Base-by-base conservation (phyloP, 2,329 filamentous ascomycete species). In the Dryadomyces quercivorus region DNA sequence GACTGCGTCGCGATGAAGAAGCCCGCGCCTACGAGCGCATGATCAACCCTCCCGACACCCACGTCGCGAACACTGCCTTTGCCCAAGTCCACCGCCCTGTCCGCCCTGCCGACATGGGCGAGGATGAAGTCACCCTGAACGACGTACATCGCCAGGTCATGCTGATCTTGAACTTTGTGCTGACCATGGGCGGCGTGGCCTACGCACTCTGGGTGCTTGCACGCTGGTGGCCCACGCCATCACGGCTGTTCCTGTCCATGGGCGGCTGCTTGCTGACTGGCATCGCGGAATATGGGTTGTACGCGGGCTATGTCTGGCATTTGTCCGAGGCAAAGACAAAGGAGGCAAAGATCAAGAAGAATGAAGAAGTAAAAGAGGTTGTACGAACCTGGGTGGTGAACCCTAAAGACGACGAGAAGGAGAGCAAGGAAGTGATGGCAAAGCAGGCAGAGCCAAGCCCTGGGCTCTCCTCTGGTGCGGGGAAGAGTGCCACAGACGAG, bases 131-230 rank as follows among this genome's bases (percentile, higher is more conserved):
- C 2, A 84, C 82, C 2, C 84, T 83, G 59, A 77, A 79, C 40
- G 87, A 93, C 57, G 75, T 93, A 1, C 85, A 92, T 65, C 77
- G 86, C n/a, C 88, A 93, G 63, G 71, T 93, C 55, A 83, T 86
- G 45, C 74, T 97, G 8, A 89, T 97, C 52, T 76, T 95, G 63
- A 98, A 97, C 67, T 89, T 97, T 51, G 71, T 96, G 43, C 75
- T 95, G 53, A 95, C 88, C 52, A 86, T 96, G 53, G 72, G 92
- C 2, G 88, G 91, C 47, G 86, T 86, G 51, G 85, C 82, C 2
- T 82, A 78, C 2, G 87, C 86, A 8, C 77, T 93, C 38, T 93
- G 87, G 88, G 75, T 90, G n/a, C 77, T 78, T 16, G 85, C 85
- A 1, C 75, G 82, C 51, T 87, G 86, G 76, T 92, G 86, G 87